Base-by-base conservation (phyloP, 208 protist genomes). In the Trypanosomatidae sp. region DNA sequence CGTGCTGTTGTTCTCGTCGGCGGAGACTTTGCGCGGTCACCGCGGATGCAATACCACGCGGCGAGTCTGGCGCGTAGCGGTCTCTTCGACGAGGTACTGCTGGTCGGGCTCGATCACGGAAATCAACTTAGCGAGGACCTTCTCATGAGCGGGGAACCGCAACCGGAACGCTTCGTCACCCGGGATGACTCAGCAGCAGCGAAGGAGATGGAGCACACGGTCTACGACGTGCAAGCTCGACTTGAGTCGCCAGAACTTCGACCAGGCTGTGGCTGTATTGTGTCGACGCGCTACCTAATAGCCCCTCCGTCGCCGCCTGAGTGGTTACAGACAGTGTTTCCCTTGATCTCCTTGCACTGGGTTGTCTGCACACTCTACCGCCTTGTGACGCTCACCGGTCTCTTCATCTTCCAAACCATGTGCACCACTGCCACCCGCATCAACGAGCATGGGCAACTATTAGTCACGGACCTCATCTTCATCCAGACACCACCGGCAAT, bases 41-140 rank as follows among this genome's bases (percentile, higher is more conserved):
- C 95, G 6, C 86, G 95, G 33, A 98, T 98, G 94, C 91, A 97
- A 74, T 97, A 97, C 80, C 95, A 98, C 73, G 85, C 91, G 44
- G 62, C 81, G 12, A 95, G 87, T 66, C 82, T 97, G 22, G 86
- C 89, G 6, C 68, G 66, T 44, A 85, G 86, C 75, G 88, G 88
- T 17, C 75, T 88, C 55, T 94, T 95, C 67, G 83, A 93, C 66
- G 86, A 93, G 62, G 78, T 96, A 12, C 69, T 91, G 50, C 77
- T 95, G 13, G 84, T 97, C 22, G 91, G 91, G 8, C 74, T 93
- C 58, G 80, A 94, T 69, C 82, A 81, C 66, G 89, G 90, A 17
- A 95, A 93, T 73, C 70, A 78, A 33, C 82, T 95, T 47, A 91
- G 81, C 62, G 91, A 97, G 39, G 69, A 72, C 22, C 70, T 97